These are phyloP conservation scores for Dimocarpus longan DNA, from an alignment of 345 rosid genomes.

Conservation along the genomic window DNA sequence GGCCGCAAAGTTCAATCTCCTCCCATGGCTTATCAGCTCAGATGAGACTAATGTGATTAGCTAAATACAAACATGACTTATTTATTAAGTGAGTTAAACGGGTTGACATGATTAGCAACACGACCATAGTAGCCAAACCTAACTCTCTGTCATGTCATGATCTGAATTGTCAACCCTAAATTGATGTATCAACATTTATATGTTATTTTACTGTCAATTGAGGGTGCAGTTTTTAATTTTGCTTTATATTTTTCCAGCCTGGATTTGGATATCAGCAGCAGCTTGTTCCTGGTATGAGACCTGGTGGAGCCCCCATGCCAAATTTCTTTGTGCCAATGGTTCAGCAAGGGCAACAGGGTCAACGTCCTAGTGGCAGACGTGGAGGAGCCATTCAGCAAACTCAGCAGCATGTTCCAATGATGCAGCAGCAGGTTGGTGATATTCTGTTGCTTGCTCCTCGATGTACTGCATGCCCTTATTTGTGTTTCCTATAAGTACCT, in stretches of 20 bases:
- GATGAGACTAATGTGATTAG: too few relatives aligned
- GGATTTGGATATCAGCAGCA: constrained; percentile 96
- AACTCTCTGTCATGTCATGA: too few relatives aligned
- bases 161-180: too few relatives aligned
- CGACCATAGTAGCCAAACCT: too few relatives aligned
- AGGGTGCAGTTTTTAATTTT: neutral
- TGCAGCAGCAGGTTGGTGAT: constrained; percentile 76
- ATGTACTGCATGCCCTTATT: neutral
- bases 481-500: neutral
- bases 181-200: neutral
- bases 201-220: neutral
- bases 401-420: constrained; percentile 76
- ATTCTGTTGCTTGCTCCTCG: neutral
- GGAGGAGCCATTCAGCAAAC: constrained; percentile 67
- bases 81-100: too few relatives aligned
- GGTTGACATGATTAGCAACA: too few relatives aligned
- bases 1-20: too few relatives aligned
- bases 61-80: too few relatives aligned
- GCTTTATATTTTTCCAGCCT: constrained; percentile 47
- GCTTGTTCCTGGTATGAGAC: constrained; percentile 92
- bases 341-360: constrained; percentile 89
- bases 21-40: too few relatives aligned
- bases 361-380: constrained; percentile 80
- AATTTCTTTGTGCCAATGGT: constrained; percentile 92
- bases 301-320: constrained; percentile 70